Percentiles rank a stretch among this genome's conserved stretches.
Conservation (phyloP, 1,284 basidiomycete genomes). For the Microbotryomycetes sp. region DNA sequence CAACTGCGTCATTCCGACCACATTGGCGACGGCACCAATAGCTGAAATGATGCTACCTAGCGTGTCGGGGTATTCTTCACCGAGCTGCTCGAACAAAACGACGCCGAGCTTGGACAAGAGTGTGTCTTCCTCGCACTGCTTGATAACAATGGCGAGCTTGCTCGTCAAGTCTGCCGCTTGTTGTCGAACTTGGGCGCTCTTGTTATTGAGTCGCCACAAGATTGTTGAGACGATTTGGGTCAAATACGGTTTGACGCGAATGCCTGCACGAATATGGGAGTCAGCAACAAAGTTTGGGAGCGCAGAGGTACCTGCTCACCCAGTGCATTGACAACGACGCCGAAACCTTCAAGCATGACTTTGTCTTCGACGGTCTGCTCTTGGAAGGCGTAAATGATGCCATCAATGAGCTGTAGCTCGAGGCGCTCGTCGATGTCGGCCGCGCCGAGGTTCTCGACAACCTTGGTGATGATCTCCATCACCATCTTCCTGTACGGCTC, state of each 20-base stretch:
- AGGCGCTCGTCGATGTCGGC: constrained; percentile 94
- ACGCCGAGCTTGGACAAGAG: constrained; percentile 92
- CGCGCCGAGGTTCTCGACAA: constrained; percentile 82
- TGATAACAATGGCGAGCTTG: constrained; percentile 92
- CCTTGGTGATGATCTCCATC: constrained; percentile 99
- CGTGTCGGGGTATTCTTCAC: constrained; percentile 98
- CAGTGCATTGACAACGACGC: constrained; percentile 91
- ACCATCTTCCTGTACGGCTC: constrained; percentile 99
- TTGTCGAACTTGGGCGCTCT: constrained; percentile 97
- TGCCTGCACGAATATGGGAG: constrained; percentile 48
- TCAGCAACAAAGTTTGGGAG: neutral
- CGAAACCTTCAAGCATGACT: constrained; percentile 98
- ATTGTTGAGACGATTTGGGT: constrained; percentile 99
- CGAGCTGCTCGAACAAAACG: constrained; percentile 95
- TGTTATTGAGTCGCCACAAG: constrained; percentile 98
- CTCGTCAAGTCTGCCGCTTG: constrained; percentile 96
- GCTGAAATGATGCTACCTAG: constrained; percentile 98
- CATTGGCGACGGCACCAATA: constrained; percentile 96
- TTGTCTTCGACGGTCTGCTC: constrained; percentile 98
- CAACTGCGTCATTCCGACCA: constrained; percentile 99
- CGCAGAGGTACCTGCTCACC: constrained; percentile 40
- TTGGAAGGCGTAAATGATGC: constrained; percentile 99
- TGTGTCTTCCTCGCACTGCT: constrained; percentile 95
- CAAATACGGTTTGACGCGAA: constrained; percentile 97
- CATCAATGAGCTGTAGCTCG: constrained; percentile 89